A percentile compares a stretch with the other conserved stretches of the same genome.
phyloP scores from a whole-genome alignment of 257 asterid species.

The Fraxinus americana region DNA sequence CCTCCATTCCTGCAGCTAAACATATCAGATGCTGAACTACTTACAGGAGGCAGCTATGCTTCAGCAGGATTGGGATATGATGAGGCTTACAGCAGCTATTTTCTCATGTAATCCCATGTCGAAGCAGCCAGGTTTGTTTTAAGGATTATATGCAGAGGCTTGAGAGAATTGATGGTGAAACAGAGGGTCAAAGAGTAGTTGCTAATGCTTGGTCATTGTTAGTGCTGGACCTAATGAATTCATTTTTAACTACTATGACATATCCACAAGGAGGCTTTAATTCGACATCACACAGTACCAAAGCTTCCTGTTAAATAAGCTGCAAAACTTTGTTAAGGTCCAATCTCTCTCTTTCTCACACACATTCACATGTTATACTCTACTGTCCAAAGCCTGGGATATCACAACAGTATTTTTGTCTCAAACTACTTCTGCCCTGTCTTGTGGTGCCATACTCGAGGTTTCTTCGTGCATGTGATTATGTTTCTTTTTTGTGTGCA shows the following conservation, averaged over 20 bases:
- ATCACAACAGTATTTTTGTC: neutral
- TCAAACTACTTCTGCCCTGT: neutral
- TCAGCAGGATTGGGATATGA: conserved; percentile 84
- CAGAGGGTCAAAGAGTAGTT: conserved; percentile 39
- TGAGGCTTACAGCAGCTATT: conserved; percentile 47
- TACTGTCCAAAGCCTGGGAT: neutral
- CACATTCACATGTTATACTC: neutral
- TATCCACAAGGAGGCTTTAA: conserved; percentile 50
- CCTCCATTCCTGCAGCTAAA: conserved; percentile 66
- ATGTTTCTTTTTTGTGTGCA: neutral
- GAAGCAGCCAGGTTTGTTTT: conserved; percentile 41
- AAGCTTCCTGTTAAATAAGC: conserved; percentile 46
- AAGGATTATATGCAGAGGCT: conserved; percentile 43
- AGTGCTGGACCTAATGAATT: conserved; percentile 76
- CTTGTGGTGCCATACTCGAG: neutral
- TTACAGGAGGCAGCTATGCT: too few species aligned
- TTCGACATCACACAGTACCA: conserved; percentile 50
- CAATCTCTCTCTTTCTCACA: neutral
- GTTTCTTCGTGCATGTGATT: neutral
- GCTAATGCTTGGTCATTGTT: conserved; percentile 50
- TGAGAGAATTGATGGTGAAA: conserved; percentile 39
- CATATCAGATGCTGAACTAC: conserved; percentile 49
- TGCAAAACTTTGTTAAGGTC: conserved; percentile 59
- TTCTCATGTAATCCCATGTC: conserved; percentile 53
- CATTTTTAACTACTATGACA: conserved; percentile 53